Evolutionary conservation across 345 rosid genomes (phyloP).

Genomic region (Litchi chinensis): DNA sequence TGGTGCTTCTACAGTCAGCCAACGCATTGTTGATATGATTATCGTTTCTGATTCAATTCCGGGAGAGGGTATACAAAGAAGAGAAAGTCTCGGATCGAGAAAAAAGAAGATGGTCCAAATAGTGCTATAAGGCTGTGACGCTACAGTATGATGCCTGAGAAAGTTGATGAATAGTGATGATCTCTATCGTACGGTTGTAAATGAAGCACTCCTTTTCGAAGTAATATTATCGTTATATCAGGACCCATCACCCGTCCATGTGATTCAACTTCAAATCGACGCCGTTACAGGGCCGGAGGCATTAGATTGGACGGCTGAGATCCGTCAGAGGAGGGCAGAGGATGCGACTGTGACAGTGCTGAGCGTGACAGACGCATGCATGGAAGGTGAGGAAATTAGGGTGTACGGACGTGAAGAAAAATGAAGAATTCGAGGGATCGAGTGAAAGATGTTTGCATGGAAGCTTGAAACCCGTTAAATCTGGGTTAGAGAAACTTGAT

Average conservation of each 20-base stretch:
- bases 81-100: background rate
- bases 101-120: background rate
- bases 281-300: background rate
- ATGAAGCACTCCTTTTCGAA: background rate
- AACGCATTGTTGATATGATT: background rate
- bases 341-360: background rate
- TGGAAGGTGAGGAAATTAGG: background rate
- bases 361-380: background rate
- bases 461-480: background rate
- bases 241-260: background rate
- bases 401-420: background rate
- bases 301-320: background rate
- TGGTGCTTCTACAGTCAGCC: background rate
- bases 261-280: background rate
- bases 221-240: background rate
- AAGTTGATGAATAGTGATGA: background rate
- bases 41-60: background rate
- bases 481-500: slow-evolving; percentile 2
- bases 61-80: background rate
- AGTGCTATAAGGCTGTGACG: background rate
- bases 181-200: background rate
- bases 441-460: background rate
- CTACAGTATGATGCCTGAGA: background rate
- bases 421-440: background rate
- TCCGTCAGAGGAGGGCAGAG: background rate